Percentiles rank a stretch among this genome's conserved stretches.
These are phyloP conservation scores for Solanum tacnaense DNA, from an alignment of 257 asterid genomes.

Conservation along the genomic window DNA sequence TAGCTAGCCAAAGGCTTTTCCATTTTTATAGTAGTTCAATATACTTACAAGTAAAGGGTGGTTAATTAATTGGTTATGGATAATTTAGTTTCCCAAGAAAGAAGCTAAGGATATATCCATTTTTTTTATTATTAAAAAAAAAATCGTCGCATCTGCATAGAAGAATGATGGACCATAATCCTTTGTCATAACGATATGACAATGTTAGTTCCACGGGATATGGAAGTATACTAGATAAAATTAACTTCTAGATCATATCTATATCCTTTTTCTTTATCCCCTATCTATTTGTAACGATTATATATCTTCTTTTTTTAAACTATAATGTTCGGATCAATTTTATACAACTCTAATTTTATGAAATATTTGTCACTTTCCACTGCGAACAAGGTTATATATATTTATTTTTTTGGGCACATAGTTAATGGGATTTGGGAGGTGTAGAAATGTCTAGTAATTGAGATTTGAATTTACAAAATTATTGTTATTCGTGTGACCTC, in stretches of 20 bases:
- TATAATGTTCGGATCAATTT: background rate
- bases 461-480: background rate
- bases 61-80: background rate
- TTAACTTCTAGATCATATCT: background rate
- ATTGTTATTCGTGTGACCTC: background rate
- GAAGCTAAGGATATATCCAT: background rate
- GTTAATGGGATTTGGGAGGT: background rate
- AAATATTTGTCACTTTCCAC: background rate
- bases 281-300: background rate
- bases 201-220: conserved; percentile 16
- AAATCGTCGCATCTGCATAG: conserved; percentile 1
- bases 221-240: conserved; percentile 2
- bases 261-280: background rate
- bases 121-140: background rate
- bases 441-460: conserved; percentile 19
- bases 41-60: background rate
- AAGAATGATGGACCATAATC: conserved; percentile 1
- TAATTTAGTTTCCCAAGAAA: conserved; percentile 38
- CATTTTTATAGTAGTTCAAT: conserved; percentile 14
- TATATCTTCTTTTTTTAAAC: too few relatives aligned
- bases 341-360: accelerated
- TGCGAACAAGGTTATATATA: background rate
- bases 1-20: background rate
- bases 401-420: background rate
- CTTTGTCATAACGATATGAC: background rate